Evolutionary conservation across 2,329 filamentous ascomycete species (phyloP).

Genomic region (Hypoxylon rubiginosum): DNA sequence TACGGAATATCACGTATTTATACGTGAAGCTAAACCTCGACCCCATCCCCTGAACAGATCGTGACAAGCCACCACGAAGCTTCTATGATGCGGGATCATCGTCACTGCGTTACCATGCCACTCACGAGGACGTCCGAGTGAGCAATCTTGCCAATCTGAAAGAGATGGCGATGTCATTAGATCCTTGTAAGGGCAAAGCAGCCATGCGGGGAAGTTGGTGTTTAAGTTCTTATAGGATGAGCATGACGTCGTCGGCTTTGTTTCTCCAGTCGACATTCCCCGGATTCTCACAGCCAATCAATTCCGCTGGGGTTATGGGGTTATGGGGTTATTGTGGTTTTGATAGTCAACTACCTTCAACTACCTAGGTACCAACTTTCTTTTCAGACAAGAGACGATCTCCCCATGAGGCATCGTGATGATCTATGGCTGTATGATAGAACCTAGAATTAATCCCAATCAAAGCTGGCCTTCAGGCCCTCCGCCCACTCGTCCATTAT

Average conservation of each 20-base stretch:
- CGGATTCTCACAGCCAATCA: not conserved
- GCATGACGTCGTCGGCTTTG: conserved; percentile 14
- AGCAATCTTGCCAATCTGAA: not conserved
- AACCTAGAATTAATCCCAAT: too few species aligned
- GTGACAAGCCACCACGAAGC: not conserved
- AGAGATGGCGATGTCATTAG: conserved; percentile 4
- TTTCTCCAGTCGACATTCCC: conserved; percentile 2
- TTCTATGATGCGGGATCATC: conserved; percentile 13
- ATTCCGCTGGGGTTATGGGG: not conserved
- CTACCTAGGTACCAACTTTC: too few species aligned
- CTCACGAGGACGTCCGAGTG: conserved; percentile 2
- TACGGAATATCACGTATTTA: not conserved
- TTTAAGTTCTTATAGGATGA: conserved; percentile 11
- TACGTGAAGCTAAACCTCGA: not conserved
- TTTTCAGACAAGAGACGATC: too few species aligned
- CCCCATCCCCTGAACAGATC: not conserved
- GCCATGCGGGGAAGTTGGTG: conserved; percentile 10
- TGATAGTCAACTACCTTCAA: too few species aligned
- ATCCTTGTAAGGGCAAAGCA: not conserved
- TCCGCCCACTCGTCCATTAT: not conserved
- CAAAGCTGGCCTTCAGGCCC: not conserved
- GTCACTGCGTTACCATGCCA: conserved; percentile 5
- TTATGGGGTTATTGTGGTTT: too few species aligned
- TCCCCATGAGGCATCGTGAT: too few species aligned
- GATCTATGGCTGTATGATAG: too few species aligned